Conservation (phyloP, 768 basidiomycete species). For the Naganishia onofrii region DNA sequence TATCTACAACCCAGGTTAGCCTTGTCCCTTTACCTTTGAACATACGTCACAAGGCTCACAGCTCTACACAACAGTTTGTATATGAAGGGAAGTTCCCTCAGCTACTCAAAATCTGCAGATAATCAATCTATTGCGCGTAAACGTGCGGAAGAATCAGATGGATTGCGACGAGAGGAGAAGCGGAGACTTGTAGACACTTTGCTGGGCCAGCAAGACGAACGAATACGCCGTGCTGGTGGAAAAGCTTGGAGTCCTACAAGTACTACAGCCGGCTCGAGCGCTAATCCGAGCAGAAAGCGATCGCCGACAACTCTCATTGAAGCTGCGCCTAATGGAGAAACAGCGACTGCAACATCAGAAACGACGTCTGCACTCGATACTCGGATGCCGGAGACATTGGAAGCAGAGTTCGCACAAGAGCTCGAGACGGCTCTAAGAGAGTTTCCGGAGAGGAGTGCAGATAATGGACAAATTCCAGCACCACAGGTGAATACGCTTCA, state of each 20-base stretch:
- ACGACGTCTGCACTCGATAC: conserved; percentile 17
- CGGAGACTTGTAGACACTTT: conserved; percentile 1
- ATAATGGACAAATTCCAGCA: conserved; percentile 8
- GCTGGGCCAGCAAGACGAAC: background rate
- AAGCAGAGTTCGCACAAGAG: conserved; percentile 19
- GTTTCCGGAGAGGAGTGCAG: background rate
- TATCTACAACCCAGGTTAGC: conserved; percentile 11
- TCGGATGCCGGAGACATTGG: conserved; percentile 5
- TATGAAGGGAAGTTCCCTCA: conserved; percentile 15
- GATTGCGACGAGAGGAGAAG: conserved; percentile 12
- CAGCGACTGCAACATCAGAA: background rate
- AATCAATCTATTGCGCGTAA: conserved; percentile 22
- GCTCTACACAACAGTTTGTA: background rate
- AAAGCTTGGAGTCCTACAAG: background rate
- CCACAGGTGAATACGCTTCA: background rate
- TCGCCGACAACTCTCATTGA: background rate
- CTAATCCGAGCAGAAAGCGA: background rate
- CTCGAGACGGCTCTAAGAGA: background rate
- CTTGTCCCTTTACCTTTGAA: background rate
- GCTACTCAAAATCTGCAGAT: conserved; percentile 9
- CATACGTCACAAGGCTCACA: background rate
- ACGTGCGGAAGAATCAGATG: conserved; percentile 23
- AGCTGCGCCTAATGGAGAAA: background rate
- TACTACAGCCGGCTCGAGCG: background rate
- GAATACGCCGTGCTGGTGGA: conserved; percentile 6